Evolutionary conservation across 2,329 filamentous ascomycete species (phyloP).

Genomic region (Aspergillus carbonarius): DNA sequence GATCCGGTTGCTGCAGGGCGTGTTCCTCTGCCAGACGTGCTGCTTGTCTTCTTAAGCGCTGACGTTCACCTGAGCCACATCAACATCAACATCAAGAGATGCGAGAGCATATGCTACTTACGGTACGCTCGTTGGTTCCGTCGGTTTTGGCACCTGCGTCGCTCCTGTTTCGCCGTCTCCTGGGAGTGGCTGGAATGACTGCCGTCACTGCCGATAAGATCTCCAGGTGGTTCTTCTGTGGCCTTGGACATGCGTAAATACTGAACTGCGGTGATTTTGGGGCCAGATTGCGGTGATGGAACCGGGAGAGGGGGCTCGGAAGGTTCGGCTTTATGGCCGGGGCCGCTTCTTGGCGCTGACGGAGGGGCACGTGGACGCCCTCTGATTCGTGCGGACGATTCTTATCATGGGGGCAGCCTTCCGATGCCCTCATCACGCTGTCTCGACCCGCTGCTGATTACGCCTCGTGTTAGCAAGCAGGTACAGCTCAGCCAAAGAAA

Average conservation of each 20-base stretch:
- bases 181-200: background rate
- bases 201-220: background rate
- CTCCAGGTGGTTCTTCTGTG: background rate
- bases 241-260: background rate
- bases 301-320: too few species aligned
- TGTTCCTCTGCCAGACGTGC: background rate
- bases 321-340: too few species aligned
- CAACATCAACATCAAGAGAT: background rate
- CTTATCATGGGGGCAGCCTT: too few species aligned
- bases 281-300: too few species aligned
- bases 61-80: constrained; percentile 18
- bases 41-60: constrained; percentile 5
- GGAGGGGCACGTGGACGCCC: too few species aligned
- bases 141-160: constrained; percentile 29
- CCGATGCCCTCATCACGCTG: too few species aligned
- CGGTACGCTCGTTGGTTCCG: constrained; percentile 30
- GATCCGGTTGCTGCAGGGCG: background rate
- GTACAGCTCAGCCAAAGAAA: too few species aligned
- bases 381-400: too few species aligned
- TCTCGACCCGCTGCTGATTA: too few species aligned
- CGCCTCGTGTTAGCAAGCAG: too few species aligned
- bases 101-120: constrained; percentile 11
- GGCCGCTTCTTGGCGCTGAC: too few species aligned
- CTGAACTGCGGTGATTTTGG: too few species aligned
- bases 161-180: constrained; percentile 26